Evolutionary conservation across 352 stramenopile genomes (phyloP).

Genomic region (Phytophthora europaea): DNA sequence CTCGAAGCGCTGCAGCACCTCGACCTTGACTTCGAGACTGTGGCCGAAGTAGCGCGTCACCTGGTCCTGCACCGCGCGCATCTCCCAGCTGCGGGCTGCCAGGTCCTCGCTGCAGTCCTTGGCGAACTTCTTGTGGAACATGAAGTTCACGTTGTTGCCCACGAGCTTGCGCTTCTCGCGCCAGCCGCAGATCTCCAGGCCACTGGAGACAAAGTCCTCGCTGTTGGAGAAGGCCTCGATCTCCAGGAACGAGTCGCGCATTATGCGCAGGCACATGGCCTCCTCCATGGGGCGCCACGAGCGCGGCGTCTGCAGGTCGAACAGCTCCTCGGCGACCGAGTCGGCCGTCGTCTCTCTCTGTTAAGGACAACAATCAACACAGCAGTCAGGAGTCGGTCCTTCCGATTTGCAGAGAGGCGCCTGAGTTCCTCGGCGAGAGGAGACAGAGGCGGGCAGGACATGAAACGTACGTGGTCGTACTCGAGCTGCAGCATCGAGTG

Average conservation of each 20-base stretch:
- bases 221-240: slow-evolving; percentile 60
- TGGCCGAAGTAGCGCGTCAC: slow-evolving; percentile 67
- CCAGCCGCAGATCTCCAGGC: slow-evolving; percentile 69
- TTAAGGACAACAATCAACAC: slow-evolving; percentile 3
- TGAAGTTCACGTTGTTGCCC: slow-evolving; percentile 64
- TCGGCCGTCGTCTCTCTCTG: slow-evolving; percentile 49
- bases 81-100: slow-evolving; percentile 59
- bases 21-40: slow-evolving; percentile 58
- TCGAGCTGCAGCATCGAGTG: slow-evolving; percentile 71
- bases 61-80: slow-evolving; percentile 64
- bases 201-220: slow-evolving; percentile 60
- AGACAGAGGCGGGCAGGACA: neutral
- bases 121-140: slow-evolving; percentile 68
- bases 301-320: slow-evolving; percentile 41
- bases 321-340: slow-evolving; percentile 25
- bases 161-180: slow-evolving; percentile 68
- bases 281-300: slow-evolving; percentile 57
- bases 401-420: slow-evolving; percentile 2
- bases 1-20: slow-evolving; percentile 63
- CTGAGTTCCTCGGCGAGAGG: neutral
- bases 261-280: slow-evolving; percentile 49
- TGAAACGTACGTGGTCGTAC: slow-evolving; percentile 62
- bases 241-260: slow-evolving; percentile 61
- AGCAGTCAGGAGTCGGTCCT: slow-evolving; percentile 4
- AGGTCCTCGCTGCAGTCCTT: slow-evolving; percentile 66